Conservation (phyloP, 441 rosid genomes). For the Croton setiger region DNA sequence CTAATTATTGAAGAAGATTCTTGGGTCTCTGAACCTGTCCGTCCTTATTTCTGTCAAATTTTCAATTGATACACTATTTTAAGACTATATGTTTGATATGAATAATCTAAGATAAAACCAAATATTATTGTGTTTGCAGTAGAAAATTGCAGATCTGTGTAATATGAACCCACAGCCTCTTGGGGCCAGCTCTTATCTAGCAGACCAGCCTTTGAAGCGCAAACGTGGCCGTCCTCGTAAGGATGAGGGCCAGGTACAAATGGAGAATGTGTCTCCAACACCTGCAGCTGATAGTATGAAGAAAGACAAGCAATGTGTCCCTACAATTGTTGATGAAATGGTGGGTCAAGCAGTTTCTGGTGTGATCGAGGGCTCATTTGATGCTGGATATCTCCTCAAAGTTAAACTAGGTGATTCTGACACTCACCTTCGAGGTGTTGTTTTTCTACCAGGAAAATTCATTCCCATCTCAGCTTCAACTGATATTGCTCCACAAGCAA, state of each 20-base stretch:
- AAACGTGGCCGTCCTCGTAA: slow-evolving; percentile 80
- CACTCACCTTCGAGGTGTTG: slow-evolving; percentile 57
- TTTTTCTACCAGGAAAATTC: slow-evolving; percentile 52
- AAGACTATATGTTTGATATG: neutral
- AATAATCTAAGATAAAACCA: neutral
- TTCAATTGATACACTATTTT: neutral
- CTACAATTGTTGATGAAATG: slow-evolving; percentile 31
- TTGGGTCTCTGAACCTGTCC: neutral
- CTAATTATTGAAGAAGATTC: neutral
- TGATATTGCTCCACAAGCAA: slow-evolving; percentile 71
- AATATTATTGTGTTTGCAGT: slow-evolving; percentile 19
- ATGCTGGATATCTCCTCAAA: slow-evolving; percentile 66
- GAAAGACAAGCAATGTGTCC: slow-evolving; percentile 31
- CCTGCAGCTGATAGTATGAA: slow-evolving; percentile 30
- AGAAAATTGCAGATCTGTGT: slow-evolving; percentile 14
- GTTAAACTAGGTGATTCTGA: slow-evolving; percentile 56
- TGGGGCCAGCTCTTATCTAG: slow-evolving; percentile 35
- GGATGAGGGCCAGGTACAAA: slow-evolving; percentile 41
- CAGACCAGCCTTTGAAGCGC: slow-evolving; percentile 46
- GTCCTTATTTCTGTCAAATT: neutral
- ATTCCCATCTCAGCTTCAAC: slow-evolving; percentile 51
- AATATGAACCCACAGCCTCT: slow-evolving; percentile 52
- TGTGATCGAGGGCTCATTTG: slow-evolving; percentile 65
- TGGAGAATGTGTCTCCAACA: slow-evolving; percentile 28
- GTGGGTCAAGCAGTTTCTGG: slow-evolving; percentile 65